phyloP scores from a whole-genome alignment of 441 rosid genomes.

The Arabidopsis lyrata region DNA sequence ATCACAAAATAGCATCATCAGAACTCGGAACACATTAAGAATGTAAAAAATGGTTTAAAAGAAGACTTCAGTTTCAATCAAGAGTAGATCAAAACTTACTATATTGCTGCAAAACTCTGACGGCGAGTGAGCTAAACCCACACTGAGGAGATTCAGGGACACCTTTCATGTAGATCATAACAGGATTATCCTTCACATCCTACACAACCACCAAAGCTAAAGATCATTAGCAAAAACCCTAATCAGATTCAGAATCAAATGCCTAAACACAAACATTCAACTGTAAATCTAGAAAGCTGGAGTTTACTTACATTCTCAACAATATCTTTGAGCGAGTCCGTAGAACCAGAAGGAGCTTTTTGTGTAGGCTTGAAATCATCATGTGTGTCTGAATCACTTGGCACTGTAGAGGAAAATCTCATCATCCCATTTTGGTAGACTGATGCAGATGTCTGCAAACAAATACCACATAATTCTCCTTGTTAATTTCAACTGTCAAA shows the following conservation, averaged over 20 bases:
- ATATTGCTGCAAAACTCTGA: constrained; percentile 76
- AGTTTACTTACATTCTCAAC: constrained; percentile 81
- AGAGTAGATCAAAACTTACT: constrained; percentile 53
- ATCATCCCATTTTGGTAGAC: constrained; percentile 49
- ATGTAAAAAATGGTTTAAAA: background rate
- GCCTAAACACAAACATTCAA: constrained; percentile 8
- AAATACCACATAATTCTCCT: constrained; percentile 14
- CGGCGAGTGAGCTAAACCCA: constrained; percentile 96
- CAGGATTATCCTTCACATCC: constrained; percentile 95
- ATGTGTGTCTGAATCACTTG: constrained; percentile 82
- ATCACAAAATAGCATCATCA: constrained; percentile 2
- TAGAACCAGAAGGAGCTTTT: constrained; percentile 58
- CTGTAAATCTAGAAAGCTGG: constrained; percentile 16
- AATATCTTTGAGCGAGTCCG: constrained; percentile 60
- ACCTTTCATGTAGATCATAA: constrained; percentile 97
- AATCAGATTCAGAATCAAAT: constrained; percentile 10
- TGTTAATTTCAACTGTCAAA: constrained; percentile 5
- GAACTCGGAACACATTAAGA: background rate
- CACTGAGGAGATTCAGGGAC: constrained; percentile 90
- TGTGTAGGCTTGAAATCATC: constrained; percentile 81
- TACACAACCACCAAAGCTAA: constrained; percentile 38
- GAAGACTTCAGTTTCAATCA: background rate
- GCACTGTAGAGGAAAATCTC: constrained; percentile 59
- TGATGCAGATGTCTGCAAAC: constrained; percentile 56
- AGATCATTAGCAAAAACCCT: constrained; percentile 3